Base-by-base conservation (phyloP, 257 asterid species). In the Scutellaria galericulata region DNA sequence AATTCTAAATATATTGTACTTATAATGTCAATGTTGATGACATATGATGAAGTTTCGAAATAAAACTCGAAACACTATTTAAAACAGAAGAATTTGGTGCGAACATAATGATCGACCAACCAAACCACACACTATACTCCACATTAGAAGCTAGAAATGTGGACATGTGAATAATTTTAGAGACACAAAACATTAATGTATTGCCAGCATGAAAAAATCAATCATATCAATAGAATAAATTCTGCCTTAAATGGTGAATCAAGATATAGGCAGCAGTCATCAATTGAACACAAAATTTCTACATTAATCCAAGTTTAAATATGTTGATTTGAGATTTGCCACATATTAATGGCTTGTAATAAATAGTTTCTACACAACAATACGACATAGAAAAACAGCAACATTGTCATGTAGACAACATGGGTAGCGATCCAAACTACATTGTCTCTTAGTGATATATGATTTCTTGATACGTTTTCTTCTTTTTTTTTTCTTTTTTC, bases 211-310 rank as follows among this genome's bases (percentile, higher is more conserved):
- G 51, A 47, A 8, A 35, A 42, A 45, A 42, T n/a, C 60, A 9
- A 22, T 47, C 73, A 45, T 47, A 56, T 73, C 47, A 31, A 50
- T 44, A 54, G 51, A 57, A 76, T 64, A 54, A 66, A 45, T 76
- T 51, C 58, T 52, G 84, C 71, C 69, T 39, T 66, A 50, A 53
- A 54, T 72, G 79, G 60, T 54, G 81, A 72, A 76, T 72, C 81
- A 72, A 35, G 20, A 65, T 64, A 62, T 40, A 60, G 9, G 42
- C 72, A 53, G 50, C 54, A 50, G 47, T 41, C 12, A 45, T 78
- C 10, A 47, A 48, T 58, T 40, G 47, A 14, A 24, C 66, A 55
- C 41, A 31, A 31, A 31, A 31, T 64, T 7, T 44, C 60, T 9
- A 51, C 77, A 71, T 44, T 27, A 57, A 66, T 56, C 59, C 65